Base-by-base conservation (phyloP, 2,329 filamentous ascomycete species). In the Immersiporthe knoxdaviesiana region DNA sequence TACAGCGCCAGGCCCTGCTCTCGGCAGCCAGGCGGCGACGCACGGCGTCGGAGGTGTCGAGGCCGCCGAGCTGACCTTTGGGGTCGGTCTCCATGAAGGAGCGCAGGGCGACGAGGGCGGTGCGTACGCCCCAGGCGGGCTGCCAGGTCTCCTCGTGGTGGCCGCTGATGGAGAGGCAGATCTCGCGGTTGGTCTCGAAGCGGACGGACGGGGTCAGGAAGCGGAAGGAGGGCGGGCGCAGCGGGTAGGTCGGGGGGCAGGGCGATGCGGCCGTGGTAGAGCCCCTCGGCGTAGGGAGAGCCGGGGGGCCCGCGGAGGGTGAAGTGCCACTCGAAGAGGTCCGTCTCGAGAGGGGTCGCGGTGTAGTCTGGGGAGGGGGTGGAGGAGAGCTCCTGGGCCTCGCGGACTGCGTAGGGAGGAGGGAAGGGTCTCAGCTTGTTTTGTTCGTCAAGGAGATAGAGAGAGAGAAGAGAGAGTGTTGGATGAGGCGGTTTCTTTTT, bases 111-210 rank as follows among this genome's bases (percentile, higher is more conserved):
- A 90, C 87, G 8, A 99, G 82, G 21, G 96, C 95, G 4, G 96
- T 98, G 70, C 96, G 87, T 12, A 99, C 91, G 0, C 96, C 96
- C 96, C 96, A 99, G 0, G 96, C 96, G 0, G 96, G 96, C 85
- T 97, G 95, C 96, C 96, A 99, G 21, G 93, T 97, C 83, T 98
- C 96, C 79, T 98, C 96, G 81, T 99, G 96, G 80, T 97, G 95
- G 2, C 94, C 95, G 65, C 89, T 92, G 76, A 98, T 99, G 75
- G 89, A 93, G 21, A 99, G 88, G 78, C 96, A 99, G 74, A 99
- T 98, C 83, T 98, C 95, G 73, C 96, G 90, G 78, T 99, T 99
- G 67, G 94, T 91, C 80, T 98, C 96, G 81, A 99, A 99, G 71
- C 96, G 89, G 66, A 95, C 96, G 35, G 90, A 92, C 0, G 96